Evolutionary conservation across 176 grass and related monocot genomes (phyloP), one percentile per base, ranked within the genome.

Genomic region (Oryza longistaminata): DNA sequence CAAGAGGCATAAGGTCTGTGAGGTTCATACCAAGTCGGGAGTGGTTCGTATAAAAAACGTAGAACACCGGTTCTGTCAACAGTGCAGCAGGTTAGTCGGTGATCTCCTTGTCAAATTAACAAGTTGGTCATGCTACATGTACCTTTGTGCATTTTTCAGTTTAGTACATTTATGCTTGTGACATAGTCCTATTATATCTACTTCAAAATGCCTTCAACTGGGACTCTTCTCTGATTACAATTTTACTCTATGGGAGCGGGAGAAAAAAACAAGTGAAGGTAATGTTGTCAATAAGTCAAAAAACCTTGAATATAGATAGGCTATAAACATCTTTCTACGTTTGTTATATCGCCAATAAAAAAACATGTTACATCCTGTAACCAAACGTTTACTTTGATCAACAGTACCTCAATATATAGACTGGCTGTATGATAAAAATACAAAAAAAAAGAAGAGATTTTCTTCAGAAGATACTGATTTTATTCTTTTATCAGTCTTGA

Each of bases 41-140:
- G 34, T 86, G 46, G 92, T 87, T 31, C 11, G 35, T 44, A 84
- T 97, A 3, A 74, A 76, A 74, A 77, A 80, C n/a, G 29, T 65
- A 19, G 87, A 91, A 71, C 79, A 91, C 60, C 92, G 95, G 8
- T 97, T 97, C 85, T 97, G 92, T 69, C 95, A 97, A 86, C 92
- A 97, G 71, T 94, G 95, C 75, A 97, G 95, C 87, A 97, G 91
- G 93, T 96, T 76, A 68, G 85, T 74, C 72, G 39, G 61, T 64
- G 64, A 81, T 81, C 87, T 88, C 35, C 70, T 81, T 69, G 64
- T 74, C 64, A 78, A 31, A 33, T 84, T 68, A 73, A 39, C 25
- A 55, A 53, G 50, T 21, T 49, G 7, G 64, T 49, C 35, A 64
- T 82, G 58, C 78, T 49, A 34, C 64, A 40, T 45, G 21, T 88